phyloP scores from a whole-genome alignment of 2,329 filamentous ascomycete genomes.

The Thelonectria discophora region DNA sequence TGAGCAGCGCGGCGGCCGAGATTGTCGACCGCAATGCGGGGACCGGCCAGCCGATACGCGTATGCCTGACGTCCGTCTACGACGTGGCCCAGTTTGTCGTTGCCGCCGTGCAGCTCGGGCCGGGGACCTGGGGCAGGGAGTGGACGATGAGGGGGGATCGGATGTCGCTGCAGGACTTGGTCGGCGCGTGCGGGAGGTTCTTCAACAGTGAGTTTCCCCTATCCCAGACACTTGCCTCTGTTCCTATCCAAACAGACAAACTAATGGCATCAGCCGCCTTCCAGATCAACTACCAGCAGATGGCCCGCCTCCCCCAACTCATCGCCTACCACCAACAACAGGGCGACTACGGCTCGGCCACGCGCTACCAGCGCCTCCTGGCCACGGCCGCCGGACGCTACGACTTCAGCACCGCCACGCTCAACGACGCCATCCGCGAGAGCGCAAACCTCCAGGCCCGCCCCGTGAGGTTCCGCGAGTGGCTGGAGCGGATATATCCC shows the following conservation, averaged over 20 bases:
- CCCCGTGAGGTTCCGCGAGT: conserved; percentile 62
- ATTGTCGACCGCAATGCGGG: conserved; percentile 64
- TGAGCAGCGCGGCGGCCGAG: conserved; percentile 65
- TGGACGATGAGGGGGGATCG: conserved; percentile 75
- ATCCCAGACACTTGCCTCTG: not conserved
- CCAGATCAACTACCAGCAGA: conserved; percentile 49
- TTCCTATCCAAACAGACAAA: not conserved
- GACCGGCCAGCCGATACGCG: conserved; percentile 59
- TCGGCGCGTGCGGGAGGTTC: conserved; percentile 59
- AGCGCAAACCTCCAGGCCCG: conserved; percentile 52
- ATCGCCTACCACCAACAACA: conserved; percentile 55
- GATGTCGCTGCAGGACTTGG: conserved; percentile 67
- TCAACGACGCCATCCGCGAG: conserved; percentile 61
- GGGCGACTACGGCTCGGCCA: conserved; percentile 58
- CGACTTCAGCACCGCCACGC: conserved; percentile 67
- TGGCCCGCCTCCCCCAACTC: conserved; percentile 53
- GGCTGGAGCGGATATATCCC: conserved; percentile 51
- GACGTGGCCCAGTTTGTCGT: conserved; percentile 78
- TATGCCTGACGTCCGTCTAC: conserved; percentile 74
- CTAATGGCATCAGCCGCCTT: conserved; percentile 50
- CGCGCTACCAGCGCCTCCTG: conserved; percentile 68
- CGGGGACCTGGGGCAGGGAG: conserved; percentile 71
- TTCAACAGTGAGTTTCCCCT: conserved; percentile 55
- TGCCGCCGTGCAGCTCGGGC: conserved; percentile 70
- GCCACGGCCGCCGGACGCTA: conserved; percentile 75